Evolutionary conservation across 352 stramenopile genomes (phyloP).

Genomic region (Pythium chondricola): DNA sequence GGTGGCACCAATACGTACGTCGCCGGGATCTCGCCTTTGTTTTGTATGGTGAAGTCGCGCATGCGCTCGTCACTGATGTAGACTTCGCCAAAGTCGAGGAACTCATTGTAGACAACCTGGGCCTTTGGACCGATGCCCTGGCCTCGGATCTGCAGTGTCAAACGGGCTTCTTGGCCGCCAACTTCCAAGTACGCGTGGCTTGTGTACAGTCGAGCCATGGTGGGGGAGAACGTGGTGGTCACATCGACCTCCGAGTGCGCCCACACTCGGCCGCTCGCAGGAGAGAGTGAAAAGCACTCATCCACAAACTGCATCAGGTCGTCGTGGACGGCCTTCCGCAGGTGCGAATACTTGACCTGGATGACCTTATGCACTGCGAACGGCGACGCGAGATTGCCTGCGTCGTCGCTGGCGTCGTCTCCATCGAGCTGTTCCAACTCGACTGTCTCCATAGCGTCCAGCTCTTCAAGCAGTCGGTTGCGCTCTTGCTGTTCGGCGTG

Average conservation of each 20-base stretch:
- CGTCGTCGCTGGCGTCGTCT: constrained; percentile 21
- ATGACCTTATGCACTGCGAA: constrained; percentile 66
- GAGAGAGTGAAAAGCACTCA: constrained; percentile 88
- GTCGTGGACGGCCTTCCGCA: constrained; percentile 84
- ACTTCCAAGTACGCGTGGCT: constrained; percentile 87
- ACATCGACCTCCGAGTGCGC: constrained; percentile 89
- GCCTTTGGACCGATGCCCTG: constrained; percentile 91
- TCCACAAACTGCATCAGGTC: constrained; percentile 94
- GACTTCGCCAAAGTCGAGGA: constrained; percentile 93
- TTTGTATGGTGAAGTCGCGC: constrained; percentile 90
- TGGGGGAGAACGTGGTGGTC: constrained; percentile 86
- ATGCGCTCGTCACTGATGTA: constrained; percentile 88
- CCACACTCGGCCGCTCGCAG: constrained; percentile 89
- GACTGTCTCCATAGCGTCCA: constrained; percentile 72
- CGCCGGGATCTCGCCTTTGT: constrained; percentile 91
- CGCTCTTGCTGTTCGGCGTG: constrained; percentile 81
- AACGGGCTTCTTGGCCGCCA: constrained; percentile 77
- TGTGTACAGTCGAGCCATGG: constrained; percentile 75
- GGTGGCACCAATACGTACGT: constrained; percentile 60
- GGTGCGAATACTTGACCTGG: constrained; percentile 88
- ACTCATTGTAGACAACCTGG: constrained; percentile 90
- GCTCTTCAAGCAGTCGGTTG: constrained; percentile 69
- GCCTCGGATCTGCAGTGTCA: constrained; percentile 87
- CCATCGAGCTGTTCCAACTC: constrained; percentile 66
- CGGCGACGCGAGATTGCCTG: constrained; percentile 21